Base-by-base conservation (phyloP, 805 yeast species). In the Candida palmyrensis region DNA sequence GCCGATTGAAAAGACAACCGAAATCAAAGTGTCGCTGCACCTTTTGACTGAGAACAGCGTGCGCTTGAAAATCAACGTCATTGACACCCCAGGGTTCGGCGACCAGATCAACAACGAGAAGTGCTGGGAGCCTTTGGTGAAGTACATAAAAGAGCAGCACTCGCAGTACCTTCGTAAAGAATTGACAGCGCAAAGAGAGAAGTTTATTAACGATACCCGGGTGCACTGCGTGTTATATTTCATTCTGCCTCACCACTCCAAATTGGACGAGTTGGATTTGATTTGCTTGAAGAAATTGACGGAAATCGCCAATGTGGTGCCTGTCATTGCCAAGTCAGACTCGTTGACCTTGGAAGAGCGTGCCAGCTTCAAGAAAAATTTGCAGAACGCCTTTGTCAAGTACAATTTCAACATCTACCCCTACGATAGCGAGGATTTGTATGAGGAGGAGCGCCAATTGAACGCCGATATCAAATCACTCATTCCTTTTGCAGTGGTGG, bases 1-100 rank as follows among this genome's bases (percentile, higher is more conserved):
- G 44, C 92, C 95, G 18, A 72, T 84, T 41, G 82, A 82, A 43
- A 82, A 83, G 48, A 90, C 98, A 19, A 76, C 94, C 3, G 96
- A 88, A 55, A 82, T 90, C 56, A 74, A 77, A 42, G 80, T 80
- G 18, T 69, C 79, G 18, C 59, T 74, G n/a, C 89, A 82, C 41
- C 70, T 73, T 12, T 70, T 92, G 43, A 61, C 77, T 37, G 98
- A 92, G 62, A 88, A 87, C 57, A 84, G 83, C 44, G 97, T 92
- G 37, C 78, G 80, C 41, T 75, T 92, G 55, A 82, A 82, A 49
- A 66, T 92, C 43, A 89, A 87, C 49, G 79, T 92, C 36, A 85
- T 92, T 53, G 98, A 92, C 57, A 92, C 98, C 3, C 97, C 97
- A 14, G 97, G 97, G 11, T 92, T 87, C 68, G 97, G 96, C 25